Conservation (phyloP, 805 yeast species). For the Monosporozyma servazzii region DNA sequence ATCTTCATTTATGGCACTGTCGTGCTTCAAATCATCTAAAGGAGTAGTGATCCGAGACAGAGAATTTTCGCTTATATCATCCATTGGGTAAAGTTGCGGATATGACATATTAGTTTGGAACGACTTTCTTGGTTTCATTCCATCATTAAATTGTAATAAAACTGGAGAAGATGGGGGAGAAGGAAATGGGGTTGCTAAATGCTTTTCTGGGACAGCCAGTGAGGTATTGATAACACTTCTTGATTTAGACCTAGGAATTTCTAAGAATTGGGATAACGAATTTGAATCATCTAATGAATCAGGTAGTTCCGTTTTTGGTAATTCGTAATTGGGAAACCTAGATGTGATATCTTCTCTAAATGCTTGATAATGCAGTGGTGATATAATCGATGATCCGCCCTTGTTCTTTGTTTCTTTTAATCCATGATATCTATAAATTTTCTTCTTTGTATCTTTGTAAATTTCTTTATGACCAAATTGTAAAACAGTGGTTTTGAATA, state of each 20-base stretch:
- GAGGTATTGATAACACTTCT: constrained; percentile 23
- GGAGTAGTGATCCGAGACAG: constrained; percentile 4
- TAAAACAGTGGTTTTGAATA: constrained; percentile 45
- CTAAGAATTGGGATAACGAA: constrained; percentile 52
- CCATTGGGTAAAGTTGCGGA: constrained; percentile 57
- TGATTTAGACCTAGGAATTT: constrained; percentile 43
- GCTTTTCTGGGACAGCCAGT: constrained; percentile 25
- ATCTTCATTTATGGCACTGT: constrained; percentile 22
- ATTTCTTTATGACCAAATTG: constrained; percentile 51
- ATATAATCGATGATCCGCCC: constrained; percentile 38
- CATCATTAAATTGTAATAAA: constrained; percentile 17
- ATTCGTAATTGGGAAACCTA: constrained; percentile 62
- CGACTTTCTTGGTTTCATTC: constrained; percentile 38
- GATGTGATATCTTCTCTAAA: constrained; percentile 66
- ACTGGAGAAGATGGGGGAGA: constrained; percentile 60
- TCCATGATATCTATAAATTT: constrained; percentile 36
- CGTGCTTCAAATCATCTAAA: constrained; percentile 5
- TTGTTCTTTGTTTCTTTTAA: constrained; percentile 17
- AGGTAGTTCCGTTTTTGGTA: constrained; percentile 43
- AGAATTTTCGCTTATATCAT: constrained; percentile 26
- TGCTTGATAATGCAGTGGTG: constrained; percentile 79
- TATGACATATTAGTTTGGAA: constrained; percentile 58
- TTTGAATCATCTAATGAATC: constrained; percentile 38
- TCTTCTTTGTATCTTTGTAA: constrained; percentile 37
- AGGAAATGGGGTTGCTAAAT: constrained; percentile 79